Percentiles rank a stretch among this genome's conserved stretches.
phyloP scores from a whole-genome alignment of 1,284 basidiomycete genomes.

The Ustilago esculenta region DNA sequence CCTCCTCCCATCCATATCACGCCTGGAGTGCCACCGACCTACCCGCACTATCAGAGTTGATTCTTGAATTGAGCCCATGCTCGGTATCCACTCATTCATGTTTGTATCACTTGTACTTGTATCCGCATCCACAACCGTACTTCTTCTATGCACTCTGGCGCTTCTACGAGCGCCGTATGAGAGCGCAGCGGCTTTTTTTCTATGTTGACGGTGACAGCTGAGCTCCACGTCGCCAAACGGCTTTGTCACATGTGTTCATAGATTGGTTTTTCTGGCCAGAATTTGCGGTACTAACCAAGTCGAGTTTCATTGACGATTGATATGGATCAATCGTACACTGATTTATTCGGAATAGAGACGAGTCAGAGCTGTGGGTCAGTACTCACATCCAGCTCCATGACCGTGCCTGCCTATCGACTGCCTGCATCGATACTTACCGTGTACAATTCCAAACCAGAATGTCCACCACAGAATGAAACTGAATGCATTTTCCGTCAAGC shows the following conservation, averaged over 20 bases:
- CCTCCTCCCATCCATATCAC: constrained; percentile 28
- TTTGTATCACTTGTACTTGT: constrained; percentile 24
- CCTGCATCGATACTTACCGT: constrained; percentile 48
- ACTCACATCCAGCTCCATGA: too few relatives aligned
- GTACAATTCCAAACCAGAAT: constrained; percentile 63
- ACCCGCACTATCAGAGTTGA: constrained; percentile 25
- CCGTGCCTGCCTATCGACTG: neutral
- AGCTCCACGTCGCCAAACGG: too few relatives aligned
- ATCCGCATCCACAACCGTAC: constrained; percentile 1
- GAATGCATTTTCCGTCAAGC: constrained; percentile 57
- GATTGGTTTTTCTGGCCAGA: too few relatives aligned
- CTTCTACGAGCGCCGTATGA: too few relatives aligned
- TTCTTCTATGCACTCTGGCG: neutral
- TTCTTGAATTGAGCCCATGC: neutral
- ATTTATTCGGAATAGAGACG: too few relatives aligned
- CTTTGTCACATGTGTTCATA: too few relatives aligned
- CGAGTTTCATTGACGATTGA: too few relatives aligned
- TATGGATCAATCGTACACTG: too few relatives aligned
- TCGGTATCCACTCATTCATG: neutral
- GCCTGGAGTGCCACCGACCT: constrained; percentile 16
- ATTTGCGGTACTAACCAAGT: too few relatives aligned
- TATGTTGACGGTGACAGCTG: too few relatives aligned
- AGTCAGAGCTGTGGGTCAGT: too few relatives aligned
- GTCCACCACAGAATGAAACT: constrained; percentile 66
- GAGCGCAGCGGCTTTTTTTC: too few relatives aligned